Evolutionary conservation across 2,329 filamentous ascomycete species (phyloP), one percentile per base, ranked within the genome.

Genomic region (Fonsecaea pugnacius): DNA sequence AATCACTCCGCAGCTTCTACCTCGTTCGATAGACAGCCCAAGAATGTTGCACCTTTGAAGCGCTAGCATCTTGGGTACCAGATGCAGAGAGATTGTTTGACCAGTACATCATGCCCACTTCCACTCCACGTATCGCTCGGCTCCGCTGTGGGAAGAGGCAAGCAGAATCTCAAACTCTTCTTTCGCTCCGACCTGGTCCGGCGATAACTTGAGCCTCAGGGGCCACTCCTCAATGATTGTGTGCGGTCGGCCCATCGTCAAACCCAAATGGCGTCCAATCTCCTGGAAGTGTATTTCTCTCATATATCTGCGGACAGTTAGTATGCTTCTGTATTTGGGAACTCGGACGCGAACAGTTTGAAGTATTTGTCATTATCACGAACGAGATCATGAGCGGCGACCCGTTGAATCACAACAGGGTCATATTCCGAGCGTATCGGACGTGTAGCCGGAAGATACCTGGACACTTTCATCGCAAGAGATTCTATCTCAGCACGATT

Each of bases 61-160:
- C 10, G 7, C 33, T 9, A 36, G 33, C 33, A 36, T 36, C 9
- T 12, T 36, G 12, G 33, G 8, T 36, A 36, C 33, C 12, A 36
- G 33, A 36, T 12, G 33, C 33, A 36, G 33, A 36, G 33, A 14
- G 10, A 36, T 40, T 40, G 14, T 3, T n/a, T 18, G 16, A 12
- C 36, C 10, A 18, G 36, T 40, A 40, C 38, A 40, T 53, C 51
- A 16, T 8, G 33, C 51, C 51, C 51, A 12, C 8, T 53, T 53
- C 51, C 51, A 53, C 12, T 53, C 51, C 21, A 53, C 51, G 12
- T 53, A 53, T 1, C 24, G 51, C 24, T 53, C 51, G 6, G 24
- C 21, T 16, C 51, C 51, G 24, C 14, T 40, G 4, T n/a, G 14
- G 16, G 14, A n/a, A 5, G 38, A 40, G 14, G 14, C 38, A 16